phyloP scores from a whole-genome alignment of 306 rosid genomes.

The Herpetospermum pedunculosum region DNA sequence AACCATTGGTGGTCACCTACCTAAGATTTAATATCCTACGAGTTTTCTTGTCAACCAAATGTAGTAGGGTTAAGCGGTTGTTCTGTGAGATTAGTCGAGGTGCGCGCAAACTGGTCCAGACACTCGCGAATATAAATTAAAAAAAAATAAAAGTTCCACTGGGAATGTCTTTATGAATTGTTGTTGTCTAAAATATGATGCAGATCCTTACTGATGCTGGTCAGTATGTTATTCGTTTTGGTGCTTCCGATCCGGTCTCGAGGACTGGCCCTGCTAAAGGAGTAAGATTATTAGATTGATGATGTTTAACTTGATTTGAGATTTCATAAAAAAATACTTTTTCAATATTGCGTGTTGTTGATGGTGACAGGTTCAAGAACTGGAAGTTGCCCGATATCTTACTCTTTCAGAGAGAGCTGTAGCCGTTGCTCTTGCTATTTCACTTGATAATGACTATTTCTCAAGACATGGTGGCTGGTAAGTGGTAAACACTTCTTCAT shows the following conservation, averaged over 20 bases:
- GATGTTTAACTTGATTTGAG: background rate
- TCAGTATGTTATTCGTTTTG: constrained; percentile 89
- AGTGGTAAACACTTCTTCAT: constrained; percentile 17
- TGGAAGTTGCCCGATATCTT: constrained; percentile 61
- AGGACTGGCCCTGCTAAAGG: constrained; percentile 50
- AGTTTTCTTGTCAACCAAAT: too few relatives aligned
- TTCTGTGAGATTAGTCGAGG: too few relatives aligned
- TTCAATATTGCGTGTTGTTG: background rate
- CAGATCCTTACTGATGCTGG: constrained; percentile 96
- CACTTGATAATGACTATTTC: constrained; percentile 95
- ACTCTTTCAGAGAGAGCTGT: constrained; percentile 83
- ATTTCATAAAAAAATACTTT: background rate
- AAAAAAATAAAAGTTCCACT: too few relatives aligned
- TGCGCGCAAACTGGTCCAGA: too few relatives aligned
- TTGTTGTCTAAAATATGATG: constrained; percentile 5
- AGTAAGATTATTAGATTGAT: constrained; percentile 23
- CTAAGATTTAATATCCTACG: too few relatives aligned
- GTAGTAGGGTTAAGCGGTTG: too few relatives aligned
- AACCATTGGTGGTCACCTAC: too few relatives aligned
- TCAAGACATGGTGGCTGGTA: constrained; percentile 95
- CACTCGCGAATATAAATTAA: too few relatives aligned
- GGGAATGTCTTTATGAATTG: background rate
- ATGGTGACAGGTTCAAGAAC: constrained; percentile 57
- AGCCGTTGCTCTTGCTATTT: constrained; percentile 89
- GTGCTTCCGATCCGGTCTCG: constrained; percentile 55